Evolutionary conservation across 2,329 filamentous ascomycete species (phyloP).

Genomic region (Myriosclerotinia duriaeana): DNA sequence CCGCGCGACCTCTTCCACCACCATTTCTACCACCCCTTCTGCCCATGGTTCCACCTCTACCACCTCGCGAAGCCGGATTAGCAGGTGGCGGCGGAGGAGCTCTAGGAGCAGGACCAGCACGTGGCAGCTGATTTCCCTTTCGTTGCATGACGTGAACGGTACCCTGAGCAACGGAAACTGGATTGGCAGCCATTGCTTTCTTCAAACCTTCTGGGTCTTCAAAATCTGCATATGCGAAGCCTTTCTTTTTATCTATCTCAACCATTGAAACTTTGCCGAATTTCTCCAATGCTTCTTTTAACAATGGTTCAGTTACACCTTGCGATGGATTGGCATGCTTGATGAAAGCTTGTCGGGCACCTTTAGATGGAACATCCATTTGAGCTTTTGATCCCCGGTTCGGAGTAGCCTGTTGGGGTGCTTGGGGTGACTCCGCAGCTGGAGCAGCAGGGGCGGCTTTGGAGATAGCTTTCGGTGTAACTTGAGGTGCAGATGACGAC

Average conservation of each 20-base stretch:
- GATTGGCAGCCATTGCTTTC: constrained; percentile 79
- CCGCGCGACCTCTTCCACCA: constrained; percentile 29
- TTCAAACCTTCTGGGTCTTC: constrained; percentile 67
- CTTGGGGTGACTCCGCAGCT: constrained; percentile 32
- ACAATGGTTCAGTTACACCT: constrained; percentile 79
- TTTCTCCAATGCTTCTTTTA: constrained; percentile 69
- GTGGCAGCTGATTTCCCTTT: constrained; percentile 76
- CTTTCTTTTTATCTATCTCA: constrained; percentile 92
- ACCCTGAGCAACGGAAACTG: constrained; percentile 78
- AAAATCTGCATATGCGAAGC: constrained; percentile 92
- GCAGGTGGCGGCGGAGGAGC: constrained; percentile 26
- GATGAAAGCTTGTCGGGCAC: constrained; percentile 68
- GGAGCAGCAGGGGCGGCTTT: constrained; percentile 29
- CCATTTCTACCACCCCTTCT: constrained; percentile 34
- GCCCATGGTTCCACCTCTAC: constrained; percentile 32
- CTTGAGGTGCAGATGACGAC: constrained; percentile 17
- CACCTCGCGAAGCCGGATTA: constrained; percentile 28
- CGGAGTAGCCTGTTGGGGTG: constrained; percentile 29
- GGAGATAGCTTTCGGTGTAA: constrained; percentile 32
- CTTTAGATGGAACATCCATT: constrained; percentile 42
- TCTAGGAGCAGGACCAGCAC: constrained; percentile 65
- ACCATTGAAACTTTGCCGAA: constrained; percentile 77
- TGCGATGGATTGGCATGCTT: constrained; percentile 87
- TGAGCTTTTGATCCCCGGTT: constrained; percentile 36
- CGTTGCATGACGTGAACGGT: constrained; percentile 84